Percentiles rank a stretch among this genome's conserved stretches.
Evolutionary conservation across 2,329 filamentous ascomycete species (phyloP).

Genomic region (Ascochyta koolunga): DNA sequence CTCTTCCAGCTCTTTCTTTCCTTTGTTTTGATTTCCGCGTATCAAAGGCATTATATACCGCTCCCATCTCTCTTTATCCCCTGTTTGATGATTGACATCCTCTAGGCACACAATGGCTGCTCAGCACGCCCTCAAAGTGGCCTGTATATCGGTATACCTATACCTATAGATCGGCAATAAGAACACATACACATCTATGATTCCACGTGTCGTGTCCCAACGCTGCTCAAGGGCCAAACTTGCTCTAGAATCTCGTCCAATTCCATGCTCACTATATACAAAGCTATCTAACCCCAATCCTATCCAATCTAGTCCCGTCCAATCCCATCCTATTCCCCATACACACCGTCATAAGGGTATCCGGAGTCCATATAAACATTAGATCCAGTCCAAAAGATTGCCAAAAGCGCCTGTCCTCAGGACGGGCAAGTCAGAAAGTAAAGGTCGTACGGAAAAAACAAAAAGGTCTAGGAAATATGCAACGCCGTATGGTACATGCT

Average conservation of each 20-base stretch:
- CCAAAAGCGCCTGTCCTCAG: constrained; percentile 5
- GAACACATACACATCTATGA: background rate
- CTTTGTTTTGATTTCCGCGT: background rate
- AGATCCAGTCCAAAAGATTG: constrained; percentile 13
- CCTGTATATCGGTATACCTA: no score
- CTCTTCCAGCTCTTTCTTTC: background rate
- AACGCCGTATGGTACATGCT: constrained; percentile 13
- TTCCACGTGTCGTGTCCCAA: no score
- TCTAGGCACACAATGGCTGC: background rate
- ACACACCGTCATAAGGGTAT: constrained; percentile 6
- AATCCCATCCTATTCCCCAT: no score
- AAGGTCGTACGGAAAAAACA: background rate
- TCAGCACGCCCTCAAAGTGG: no score
- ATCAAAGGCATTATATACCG: background rate
- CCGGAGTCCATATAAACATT: constrained; percentile 13
- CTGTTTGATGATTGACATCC: background rate
- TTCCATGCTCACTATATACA: constrained; percentile 9
- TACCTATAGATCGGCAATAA: background rate
- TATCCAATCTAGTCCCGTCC: no score
- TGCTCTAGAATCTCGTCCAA: background rate
- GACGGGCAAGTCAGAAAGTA: constrained; percentile 2
- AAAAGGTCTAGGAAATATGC: background rate
- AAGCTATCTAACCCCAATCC: background rate
- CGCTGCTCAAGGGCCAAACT: no score
- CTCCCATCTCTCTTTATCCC: background rate